phyloP scores from a whole-genome alignment of 306 rosid species.

The Elaeagnus macrophylla region DNA sequence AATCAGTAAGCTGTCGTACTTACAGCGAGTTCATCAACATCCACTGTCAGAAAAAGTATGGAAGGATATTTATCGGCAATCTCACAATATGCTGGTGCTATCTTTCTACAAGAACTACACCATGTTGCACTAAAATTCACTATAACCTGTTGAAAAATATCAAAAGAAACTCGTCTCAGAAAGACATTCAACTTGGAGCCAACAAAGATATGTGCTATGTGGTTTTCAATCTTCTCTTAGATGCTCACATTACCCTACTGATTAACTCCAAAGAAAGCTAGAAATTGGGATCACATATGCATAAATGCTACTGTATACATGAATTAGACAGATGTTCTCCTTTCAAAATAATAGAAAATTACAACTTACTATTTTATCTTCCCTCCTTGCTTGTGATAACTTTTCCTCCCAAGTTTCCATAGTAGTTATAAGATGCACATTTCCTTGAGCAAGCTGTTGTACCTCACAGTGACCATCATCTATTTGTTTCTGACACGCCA shows the following conservation, averaged over 20 bases:
- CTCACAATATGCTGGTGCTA: constrained; percentile 50
- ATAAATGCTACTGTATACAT: too few relatives aligned
- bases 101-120: constrained; percentile 67
- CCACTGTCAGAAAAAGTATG: constrained; percentile 49
- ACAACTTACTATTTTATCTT: constrained; percentile 48
- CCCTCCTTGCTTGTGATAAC: constrained; percentile 61
- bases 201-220: too few relatives aligned
- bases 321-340: not conserved
- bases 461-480: constrained; percentile 21
- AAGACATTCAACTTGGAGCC: not conserved
- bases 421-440: constrained; percentile 54
- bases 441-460: constrained; percentile 35
- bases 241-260: not conserved
- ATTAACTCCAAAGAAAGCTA: not conserved
- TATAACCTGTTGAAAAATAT: constrained; percentile 41
- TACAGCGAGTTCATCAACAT: constrained; percentile 75
- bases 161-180: not conserved
- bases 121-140: constrained; percentile 78
- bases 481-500: constrained; percentile 7
- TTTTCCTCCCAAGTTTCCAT: constrained; percentile 61
- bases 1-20: too few relatives aligned
- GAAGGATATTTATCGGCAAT: constrained; percentile 64
- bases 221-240: not conserved
- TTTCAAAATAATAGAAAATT: not conserved
- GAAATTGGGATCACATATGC: not conserved